These are phyloP conservation scores for Cryoendolithus antarcticus DNA, from an alignment of 2,329 filamentous ascomycete genomes.

Conservation along the genomic window DNA sequence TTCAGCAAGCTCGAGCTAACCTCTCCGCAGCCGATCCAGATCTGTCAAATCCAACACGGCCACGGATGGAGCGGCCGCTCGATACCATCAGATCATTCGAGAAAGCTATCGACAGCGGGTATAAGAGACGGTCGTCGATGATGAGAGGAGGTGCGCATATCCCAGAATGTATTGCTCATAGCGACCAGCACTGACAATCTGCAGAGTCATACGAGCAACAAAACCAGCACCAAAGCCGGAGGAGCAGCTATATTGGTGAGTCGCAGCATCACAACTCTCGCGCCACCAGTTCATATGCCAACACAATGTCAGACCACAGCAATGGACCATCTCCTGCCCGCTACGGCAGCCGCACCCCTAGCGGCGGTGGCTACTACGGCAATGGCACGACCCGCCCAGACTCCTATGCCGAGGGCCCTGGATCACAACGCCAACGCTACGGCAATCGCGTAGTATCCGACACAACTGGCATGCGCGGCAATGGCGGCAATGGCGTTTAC, in stretches of 20 bases:
- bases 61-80: conserved; percentile 80
- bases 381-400: conserved; percentile 22
- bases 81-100: conserved; percentile 95
- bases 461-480: conserved; percentile 28
- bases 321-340: no score
- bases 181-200: conserved; percentile 1
- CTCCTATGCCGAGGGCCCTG: conserved; percentile 21
- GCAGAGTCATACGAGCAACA: conserved; percentile 13
- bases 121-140: conserved; percentile 53
- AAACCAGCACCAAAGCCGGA: conserved; percentile 14
- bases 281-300: conserved; percentile 10
- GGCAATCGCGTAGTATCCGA: conserved; percentile 18
- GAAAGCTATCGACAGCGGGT: conserved; percentile 77
- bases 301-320: conserved; percentile 6
- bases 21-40: conserved; percentile 67
- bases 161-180: background rate
- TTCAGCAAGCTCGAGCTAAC: conserved; percentile 7
- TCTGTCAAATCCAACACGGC: conserved; percentile 84
- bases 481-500: conserved; percentile 28
- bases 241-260: conserved; percentile 30
- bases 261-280: background rate
- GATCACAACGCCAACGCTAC: conserved; percentile 28
- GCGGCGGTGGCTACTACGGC: conserved; percentile 26
- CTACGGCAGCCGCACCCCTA: no score
- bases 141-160: conserved; percentile 17